Evolutionary conservation across 257 asterid genomes (phyloP), one percentile per base, ranked within the genome.

Genomic region (Solanum tarapatanum): DNA sequence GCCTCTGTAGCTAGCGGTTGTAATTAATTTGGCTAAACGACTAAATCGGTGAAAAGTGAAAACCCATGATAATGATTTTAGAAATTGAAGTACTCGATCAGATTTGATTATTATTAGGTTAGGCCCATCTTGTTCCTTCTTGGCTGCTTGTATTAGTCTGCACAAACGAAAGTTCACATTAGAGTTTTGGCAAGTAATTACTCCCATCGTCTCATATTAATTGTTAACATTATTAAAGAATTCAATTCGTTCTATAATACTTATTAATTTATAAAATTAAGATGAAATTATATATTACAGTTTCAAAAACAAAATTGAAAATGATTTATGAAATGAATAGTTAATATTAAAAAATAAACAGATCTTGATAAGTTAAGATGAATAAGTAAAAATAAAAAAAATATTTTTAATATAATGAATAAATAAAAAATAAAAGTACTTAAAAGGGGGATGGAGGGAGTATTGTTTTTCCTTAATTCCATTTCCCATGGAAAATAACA

Each of bases 131-230:
- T n/a, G 32, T 64, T 64, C 7, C 72, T 64, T 62, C 30, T 23
- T 62, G 69, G 69, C 69, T 23, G 69, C 3, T 23, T 62, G 28
- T 64, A 64, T 64, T 64, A 64, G 32, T n/a, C 72, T 64, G 72
- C 32, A n/a, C 72, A n/a, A n/a, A 64, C 12, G 32, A n/a, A 64
- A 64, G 72, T n/a, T 64, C 32, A 64, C 32, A 64, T 64, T 62
- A 23, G 12, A 62, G 30, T 62, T 64, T 64, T 64, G 72, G 2
- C 14, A 0, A n/a, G 12, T 64, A 64, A 64, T n/a, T 62, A 19
- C n/a, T 58, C 0, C 0, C 3, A 2, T 2, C n/a, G 0, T 58
- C 0, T 58, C 24, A 58, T 19, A 58, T 58, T 17, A 58, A 58
- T 58, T 6, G 24, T 19, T 19, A 17, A 19, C 0, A 58, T 58